Evolutionary conservation across 345 rosid genomes (phyloP).

Genomic region (Gossypium herbaceum): DNA sequence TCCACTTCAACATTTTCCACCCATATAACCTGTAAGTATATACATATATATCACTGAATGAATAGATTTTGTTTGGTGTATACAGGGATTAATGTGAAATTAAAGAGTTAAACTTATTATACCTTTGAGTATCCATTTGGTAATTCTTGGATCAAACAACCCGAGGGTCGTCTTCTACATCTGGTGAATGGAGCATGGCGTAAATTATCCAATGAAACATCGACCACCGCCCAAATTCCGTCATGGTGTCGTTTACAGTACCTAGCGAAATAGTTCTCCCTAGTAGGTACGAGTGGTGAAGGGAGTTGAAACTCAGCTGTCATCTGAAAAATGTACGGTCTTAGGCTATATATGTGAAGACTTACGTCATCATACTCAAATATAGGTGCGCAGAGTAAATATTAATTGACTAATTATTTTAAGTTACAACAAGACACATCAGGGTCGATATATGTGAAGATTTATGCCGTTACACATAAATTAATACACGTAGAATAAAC

Average conservation of each 20-base stretch:
- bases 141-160: conserved; percentile 86
- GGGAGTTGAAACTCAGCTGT: conserved; percentile 93
- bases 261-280: conserved; percentile 79
- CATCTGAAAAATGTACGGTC: conserved; percentile 41
- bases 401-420: no score
- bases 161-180: conserved; percentile 85
- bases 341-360: no score
- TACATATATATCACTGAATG: background rate
- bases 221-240: conserved; percentile 89
- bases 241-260: conserved; percentile 85
- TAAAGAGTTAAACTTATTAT: background rate
- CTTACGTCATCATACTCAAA: no score
- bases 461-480: no score
- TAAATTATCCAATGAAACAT: conserved; percentile 78
- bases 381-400: no score
- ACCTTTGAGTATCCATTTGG: conserved; percentile 97
- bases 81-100: background rate
- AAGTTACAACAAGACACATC: no score
- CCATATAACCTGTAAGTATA: conserved; percentile 61
- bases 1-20: conserved; percentile 85
- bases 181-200: conserved; percentile 42
- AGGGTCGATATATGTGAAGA: no score
- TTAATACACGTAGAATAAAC: no score
- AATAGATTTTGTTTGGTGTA: background rate
- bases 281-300: conserved; percentile 79